Evolutionary conservation across 2,329 filamentous ascomycete species (phyloP).

Genomic region (Ceratocystiopsis brevicomis): DNA sequence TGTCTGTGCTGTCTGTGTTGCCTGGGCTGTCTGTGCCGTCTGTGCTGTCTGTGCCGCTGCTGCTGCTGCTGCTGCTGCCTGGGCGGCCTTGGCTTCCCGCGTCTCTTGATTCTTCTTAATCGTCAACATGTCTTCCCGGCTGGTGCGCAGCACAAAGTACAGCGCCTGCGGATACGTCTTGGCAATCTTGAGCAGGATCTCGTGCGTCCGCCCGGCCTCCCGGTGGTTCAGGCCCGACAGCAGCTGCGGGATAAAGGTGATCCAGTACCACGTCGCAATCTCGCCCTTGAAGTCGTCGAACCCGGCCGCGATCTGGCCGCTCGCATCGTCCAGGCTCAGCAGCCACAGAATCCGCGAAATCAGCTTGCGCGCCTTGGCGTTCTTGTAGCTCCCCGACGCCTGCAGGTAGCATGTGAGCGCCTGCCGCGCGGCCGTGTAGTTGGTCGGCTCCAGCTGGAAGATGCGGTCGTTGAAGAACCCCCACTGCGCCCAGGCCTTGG

Average conservation of each 20-base stretch:
- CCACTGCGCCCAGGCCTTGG: constrained; percentile 99
- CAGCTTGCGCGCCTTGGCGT: constrained; percentile 83
- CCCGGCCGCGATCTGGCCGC: constrained; percentile 62
- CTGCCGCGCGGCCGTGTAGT: constrained; percentile 70
- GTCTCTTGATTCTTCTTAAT: constrained; percentile 79
- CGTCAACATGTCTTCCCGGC: constrained; percentile 76
- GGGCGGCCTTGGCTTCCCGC: constrained; percentile 42
- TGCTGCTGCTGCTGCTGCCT: constrained; percentile 16
- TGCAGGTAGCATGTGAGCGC: constrained; percentile 93
- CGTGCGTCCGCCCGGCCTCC: constrained; percentile 71
- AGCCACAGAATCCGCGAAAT: constrained; percentile 90
- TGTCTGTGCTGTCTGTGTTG: not conserved
- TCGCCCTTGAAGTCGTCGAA: constrained; percentile 97
- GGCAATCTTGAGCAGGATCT: constrained; percentile 78
- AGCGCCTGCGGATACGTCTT: constrained; percentile 90
- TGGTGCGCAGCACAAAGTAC: constrained; percentile 89
- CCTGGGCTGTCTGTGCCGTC: not conserved
- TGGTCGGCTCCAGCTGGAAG: constrained; percentile 76
- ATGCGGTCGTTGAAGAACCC: constrained; percentile 93
- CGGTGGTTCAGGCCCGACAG: constrained; percentile 80
- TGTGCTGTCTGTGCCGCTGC: constrained; percentile 1
- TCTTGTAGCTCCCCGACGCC: constrained; percentile 91
- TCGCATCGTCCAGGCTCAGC: constrained; percentile 77
- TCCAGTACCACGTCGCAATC: constrained; percentile 98
- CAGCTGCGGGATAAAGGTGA: constrained; percentile 93